Conservation (phyloP, 805 yeast genomes). For the Cyberlindnera mycetangii region DNA sequence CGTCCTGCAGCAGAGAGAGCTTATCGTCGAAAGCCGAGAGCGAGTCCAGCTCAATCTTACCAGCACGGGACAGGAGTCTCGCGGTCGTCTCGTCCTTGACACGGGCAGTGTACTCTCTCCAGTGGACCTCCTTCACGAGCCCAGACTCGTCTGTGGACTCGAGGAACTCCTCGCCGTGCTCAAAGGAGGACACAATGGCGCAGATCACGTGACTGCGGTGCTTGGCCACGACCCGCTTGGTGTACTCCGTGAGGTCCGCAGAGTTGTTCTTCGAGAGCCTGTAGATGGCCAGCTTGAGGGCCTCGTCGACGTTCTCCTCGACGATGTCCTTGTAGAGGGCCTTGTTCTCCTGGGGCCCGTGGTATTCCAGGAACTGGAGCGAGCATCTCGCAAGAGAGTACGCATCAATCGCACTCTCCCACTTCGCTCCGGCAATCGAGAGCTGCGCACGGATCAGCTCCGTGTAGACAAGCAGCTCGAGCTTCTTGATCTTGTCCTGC, state of each 20-base stretch:
- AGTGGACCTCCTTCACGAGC: constrained; percentile 46
- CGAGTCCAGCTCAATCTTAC: constrained; percentile 32
- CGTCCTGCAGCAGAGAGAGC: constrained; percentile 66
- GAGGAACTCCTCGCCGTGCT: constrained; percentile 19
- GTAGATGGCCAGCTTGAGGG: constrained; percentile 51
- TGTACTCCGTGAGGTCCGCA: constrained; percentile 45
- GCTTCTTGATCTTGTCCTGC: constrained; percentile 29
- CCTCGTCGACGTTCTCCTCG: constrained; percentile 62
- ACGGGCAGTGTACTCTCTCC: constrained; percentile 61
- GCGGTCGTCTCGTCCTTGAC: constrained; percentile 74
- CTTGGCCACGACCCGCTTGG: constrained; percentile 40
- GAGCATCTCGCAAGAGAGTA: constrained; percentile 61
- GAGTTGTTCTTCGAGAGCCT: constrained; percentile 37
- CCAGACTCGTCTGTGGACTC: constrained; percentile 25
- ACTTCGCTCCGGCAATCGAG: constrained; percentile 50
- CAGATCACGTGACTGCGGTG: constrained; percentile 33
- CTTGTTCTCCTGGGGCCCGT: constrained; percentile 27
- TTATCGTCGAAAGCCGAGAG: constrained; percentile 52
- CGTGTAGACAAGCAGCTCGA: constrained; percentile 39
- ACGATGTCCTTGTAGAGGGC: constrained; percentile 51
- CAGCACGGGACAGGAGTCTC: constrained; percentile 45
- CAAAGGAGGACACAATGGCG: constrained; percentile 36
- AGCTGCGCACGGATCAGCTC: constrained; percentile 54
- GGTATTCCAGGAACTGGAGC: constrained; percentile 48
- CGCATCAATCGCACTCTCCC: constrained; percentile 49